A percentile compares a stretch with the other conserved stretches of the same genome.
Conservation (phyloP, 345 rosid species). For the Hirschfeldia incana region DNA sequence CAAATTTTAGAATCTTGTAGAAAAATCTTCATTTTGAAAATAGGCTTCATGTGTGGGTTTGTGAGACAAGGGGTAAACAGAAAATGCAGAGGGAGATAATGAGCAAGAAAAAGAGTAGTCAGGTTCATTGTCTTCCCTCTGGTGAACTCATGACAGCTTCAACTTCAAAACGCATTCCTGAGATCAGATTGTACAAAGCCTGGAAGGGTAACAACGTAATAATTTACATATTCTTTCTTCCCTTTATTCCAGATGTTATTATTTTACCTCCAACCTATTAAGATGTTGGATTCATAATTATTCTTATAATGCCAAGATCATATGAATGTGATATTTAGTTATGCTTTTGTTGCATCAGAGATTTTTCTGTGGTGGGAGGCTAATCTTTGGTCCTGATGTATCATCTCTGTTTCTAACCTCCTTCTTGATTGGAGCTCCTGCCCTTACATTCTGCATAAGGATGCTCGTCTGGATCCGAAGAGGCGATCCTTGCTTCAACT, state of each 20-base stretch:
- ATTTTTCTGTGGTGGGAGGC: slow-evolving; percentile 69
- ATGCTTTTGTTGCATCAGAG: slow-evolving; percentile 51
- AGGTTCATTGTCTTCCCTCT: slow-evolving; percentile 41
- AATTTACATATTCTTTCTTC: background rate
- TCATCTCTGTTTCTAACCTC: slow-evolving; percentile 60
- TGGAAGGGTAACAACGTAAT: slow-evolving; percentile 98
- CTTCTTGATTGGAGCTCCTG: slow-evolving; percentile 74
- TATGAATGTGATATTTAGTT: background rate
- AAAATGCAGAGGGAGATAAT: slow-evolving; percentile 40
- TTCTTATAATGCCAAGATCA: background rate
- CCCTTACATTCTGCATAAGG: slow-evolving; percentile 66
- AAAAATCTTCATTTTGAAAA: background rate
- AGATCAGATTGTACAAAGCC: slow-evolving; percentile 63
- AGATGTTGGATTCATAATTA: background rate
- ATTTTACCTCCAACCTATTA: background rate
- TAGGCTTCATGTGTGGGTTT: slow-evolving; percentile 25
- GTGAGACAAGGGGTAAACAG: background rate
- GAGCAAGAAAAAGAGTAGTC: slow-evolving; percentile 41
- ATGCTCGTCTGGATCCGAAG: slow-evolving; percentile 45
- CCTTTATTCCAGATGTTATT: background rate
- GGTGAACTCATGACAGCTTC: slow-evolving; percentile 40
- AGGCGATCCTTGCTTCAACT: slow-evolving; percentile 46
- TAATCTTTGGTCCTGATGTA: slow-evolving; percentile 94
- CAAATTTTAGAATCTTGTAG: background rate
- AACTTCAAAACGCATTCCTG: slow-evolving; percentile 34